These are phyloP conservation scores for Lactarius sp. DNA, from an alignment of 768 basidiomycete genomes.

Conservation along the genomic window DNA sequence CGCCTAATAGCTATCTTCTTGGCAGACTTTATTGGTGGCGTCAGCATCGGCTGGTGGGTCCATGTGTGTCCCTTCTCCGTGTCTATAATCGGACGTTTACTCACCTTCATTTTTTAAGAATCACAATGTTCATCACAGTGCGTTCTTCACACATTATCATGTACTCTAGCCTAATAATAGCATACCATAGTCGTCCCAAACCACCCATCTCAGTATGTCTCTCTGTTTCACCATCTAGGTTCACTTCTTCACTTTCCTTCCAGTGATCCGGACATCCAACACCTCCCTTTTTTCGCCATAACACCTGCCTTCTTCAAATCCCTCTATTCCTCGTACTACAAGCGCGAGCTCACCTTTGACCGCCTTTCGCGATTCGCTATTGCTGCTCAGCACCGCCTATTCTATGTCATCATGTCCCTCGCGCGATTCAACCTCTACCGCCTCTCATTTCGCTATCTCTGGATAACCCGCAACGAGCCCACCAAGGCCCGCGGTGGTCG, in stretches of 20 bases:
- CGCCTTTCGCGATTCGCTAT: constrained; percentile 58
- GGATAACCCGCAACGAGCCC: constrained; percentile 58
- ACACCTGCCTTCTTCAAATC: constrained; percentile 80
- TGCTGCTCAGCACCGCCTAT: constrained; percentile 82
- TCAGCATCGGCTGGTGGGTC: constrained; percentile 98
- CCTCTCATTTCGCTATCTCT: constrained; percentile 75
- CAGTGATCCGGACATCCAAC: constrained; percentile 81
- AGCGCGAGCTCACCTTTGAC: constrained; percentile 79
- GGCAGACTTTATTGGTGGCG: constrained; percentile 84
- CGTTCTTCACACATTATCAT: constrained; percentile 35
- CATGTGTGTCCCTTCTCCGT: constrained; percentile 57
- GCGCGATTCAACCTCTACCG: constrained; percentile 94
- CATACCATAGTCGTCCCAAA: constrained; percentile 80
- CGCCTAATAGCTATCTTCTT: constrained; percentile 73
- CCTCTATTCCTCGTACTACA: constrained; percentile 93
- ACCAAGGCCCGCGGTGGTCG: constrained; percentile 60
- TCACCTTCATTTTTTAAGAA: constrained; percentile 45
- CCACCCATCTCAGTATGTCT: constrained; percentile 84
- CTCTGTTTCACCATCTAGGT: neutral
- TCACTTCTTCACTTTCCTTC: constrained; percentile 18
- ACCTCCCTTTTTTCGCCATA: constrained; percentile 93
- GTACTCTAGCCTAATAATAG: constrained; percentile 4
- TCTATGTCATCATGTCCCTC: constrained; percentile 86
- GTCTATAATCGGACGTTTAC: constrained; percentile 6
- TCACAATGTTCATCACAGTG: constrained; percentile 94